These are phyloP conservation scores for Aspergillus affinis DNA, from an alignment of 495 filamentous ascomycete species.

Conservation along the genomic window DNA sequence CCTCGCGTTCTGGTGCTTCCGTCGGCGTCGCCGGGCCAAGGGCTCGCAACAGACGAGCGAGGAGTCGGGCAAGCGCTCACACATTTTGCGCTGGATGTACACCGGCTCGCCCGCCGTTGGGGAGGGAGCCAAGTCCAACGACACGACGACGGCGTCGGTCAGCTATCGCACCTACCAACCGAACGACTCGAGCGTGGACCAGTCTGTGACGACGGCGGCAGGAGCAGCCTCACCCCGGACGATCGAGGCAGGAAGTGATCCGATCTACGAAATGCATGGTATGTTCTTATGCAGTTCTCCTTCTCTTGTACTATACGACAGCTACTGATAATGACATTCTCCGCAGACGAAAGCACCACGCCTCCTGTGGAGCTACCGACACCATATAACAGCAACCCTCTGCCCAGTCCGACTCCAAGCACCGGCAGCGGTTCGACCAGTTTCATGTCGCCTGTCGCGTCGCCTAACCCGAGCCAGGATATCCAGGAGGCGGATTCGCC, in stretches of 20 bases:
- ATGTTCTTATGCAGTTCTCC: not conserved
- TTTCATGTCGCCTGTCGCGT: conserved; percentile 14
- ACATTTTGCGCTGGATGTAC: conserved; percentile 14
- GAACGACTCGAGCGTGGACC: conserved; percentile 6
- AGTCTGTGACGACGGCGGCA: not conserved
- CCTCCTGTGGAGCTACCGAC: conserved; percentile 18
- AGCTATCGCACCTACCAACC: not conserved
- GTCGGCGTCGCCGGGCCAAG: conserved; percentile 34
- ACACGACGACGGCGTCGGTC: conserved; percentile 4
- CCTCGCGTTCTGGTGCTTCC: conserved; percentile 53
- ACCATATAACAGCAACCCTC: conserved; percentile 6
- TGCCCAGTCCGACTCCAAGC: not conserved
- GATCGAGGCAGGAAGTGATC: conserved; percentile 9
- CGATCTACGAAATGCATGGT: conserved; percentile 15
- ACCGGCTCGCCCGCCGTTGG: not conserved
- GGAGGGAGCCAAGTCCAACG: not conserved
- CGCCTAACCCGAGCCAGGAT: conserved; percentile 1
- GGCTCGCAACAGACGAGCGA: conserved; percentile 5
- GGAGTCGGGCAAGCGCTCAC: not conserved
- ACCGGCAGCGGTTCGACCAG: not conserved
- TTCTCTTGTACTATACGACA: not conserved
- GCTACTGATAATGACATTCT: not conserved
- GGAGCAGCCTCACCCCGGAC: not conserved
- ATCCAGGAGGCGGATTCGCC: conserved; percentile 1
- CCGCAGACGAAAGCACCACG: conserved; percentile 1